Evolutionary conservation across 1,284 basidiomycete genomes (phyloP).

Genomic region (Peniophora sp.): DNA sequence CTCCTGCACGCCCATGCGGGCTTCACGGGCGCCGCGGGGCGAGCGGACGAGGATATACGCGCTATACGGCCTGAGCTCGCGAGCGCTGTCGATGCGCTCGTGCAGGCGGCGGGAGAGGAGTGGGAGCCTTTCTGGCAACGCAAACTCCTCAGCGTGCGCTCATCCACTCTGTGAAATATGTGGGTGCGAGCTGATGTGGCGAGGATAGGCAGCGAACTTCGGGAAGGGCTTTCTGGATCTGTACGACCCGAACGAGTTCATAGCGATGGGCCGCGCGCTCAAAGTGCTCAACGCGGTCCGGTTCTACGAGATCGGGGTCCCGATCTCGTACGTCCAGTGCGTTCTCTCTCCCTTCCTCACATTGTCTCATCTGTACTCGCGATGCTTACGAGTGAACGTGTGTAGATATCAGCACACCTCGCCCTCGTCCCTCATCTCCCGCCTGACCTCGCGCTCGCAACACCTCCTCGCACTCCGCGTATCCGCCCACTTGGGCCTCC

Average conservation of each 20-base stretch:
- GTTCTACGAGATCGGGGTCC: constrained; percentile 88
- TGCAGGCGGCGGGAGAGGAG: constrained; percentile 90
- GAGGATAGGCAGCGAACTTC: constrained; percentile 83
- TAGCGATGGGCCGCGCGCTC: constrained; percentile 85
- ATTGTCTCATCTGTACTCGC: constrained; percentile 3
- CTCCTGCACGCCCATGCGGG: constrained; percentile 90
- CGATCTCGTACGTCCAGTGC: constrained; percentile 86
- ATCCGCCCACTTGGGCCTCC: constrained; percentile 75
- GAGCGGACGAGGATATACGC: constrained; percentile 86
- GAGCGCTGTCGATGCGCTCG: constrained; percentile 85
- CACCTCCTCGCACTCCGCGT: constrained; percentile 92
- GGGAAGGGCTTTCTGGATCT: constrained; percentile 91
- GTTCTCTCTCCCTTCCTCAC: constrained; percentile 14
- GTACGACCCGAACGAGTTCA: constrained; percentile 86
- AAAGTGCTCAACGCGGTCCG: constrained; percentile 95
- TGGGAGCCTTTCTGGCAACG: constrained; percentile 90
- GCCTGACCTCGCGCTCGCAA: constrained; percentile 81
- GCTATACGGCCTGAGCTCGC: constrained; percentile 83
- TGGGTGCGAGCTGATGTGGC: background rate
- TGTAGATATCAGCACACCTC: constrained; percentile 71
- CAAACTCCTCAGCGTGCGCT: constrained; percentile 72
- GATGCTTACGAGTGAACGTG: no score
- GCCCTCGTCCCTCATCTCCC: constrained; percentile 71
- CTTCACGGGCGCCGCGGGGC: constrained; percentile 52
- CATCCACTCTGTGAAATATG: background rate